Evolutionary conservation across 1,284 basidiomycete genomes (phyloP), one percentile per base, ranked within the genome.

Genomic region (Cryptococcus hybrid): DNA sequence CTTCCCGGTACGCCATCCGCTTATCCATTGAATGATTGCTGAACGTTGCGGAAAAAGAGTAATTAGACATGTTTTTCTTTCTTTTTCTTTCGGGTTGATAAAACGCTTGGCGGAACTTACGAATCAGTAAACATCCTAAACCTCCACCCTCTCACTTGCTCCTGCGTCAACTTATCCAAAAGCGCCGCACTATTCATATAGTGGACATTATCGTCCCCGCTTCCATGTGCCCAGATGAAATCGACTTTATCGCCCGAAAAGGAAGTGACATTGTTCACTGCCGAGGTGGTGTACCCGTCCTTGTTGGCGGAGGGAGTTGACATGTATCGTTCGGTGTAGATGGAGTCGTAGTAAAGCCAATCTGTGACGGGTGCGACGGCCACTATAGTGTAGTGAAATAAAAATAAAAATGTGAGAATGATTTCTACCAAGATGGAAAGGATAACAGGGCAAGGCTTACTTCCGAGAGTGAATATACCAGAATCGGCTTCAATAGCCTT

Each of bases 51-150:
- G 36, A 13, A 4, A 24, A 8, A 39, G 15, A 15, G 40, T 42
- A 11, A 15, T 11, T 15, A 42, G 40, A 42, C 40, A 42, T 11
- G 40, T 42, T 42, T 30, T 30, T 30, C 1, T 30, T 30, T 30
- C 4, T 30, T 30, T 30, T 30, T 30, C 18, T 18, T 18, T 18
- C 18, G 18, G 30, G 30, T 30, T 30, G 30, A 30, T 30, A 30
- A 30, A 30, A 30, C 30, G 30, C 30, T 30, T 30, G 30, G 30
- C 30, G 30, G 30, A 35, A 77, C 83, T 62, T 63, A 89, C 88
- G 89, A 92, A 76, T 99, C 95, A 34, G 92, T 92, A 78, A 98
- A 99, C 89, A 96, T 91, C 70, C 94, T 84, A 78, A 97, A 96
- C 67, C 87, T 82, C 79, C 88, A 98, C 43, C 84, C 84, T 61